These are phyloP conservation scores for Agaricus sinodeliciosus DNA, from an alignment of 768 basidiomycete genomes.

Conservation along the genomic window DNA sequence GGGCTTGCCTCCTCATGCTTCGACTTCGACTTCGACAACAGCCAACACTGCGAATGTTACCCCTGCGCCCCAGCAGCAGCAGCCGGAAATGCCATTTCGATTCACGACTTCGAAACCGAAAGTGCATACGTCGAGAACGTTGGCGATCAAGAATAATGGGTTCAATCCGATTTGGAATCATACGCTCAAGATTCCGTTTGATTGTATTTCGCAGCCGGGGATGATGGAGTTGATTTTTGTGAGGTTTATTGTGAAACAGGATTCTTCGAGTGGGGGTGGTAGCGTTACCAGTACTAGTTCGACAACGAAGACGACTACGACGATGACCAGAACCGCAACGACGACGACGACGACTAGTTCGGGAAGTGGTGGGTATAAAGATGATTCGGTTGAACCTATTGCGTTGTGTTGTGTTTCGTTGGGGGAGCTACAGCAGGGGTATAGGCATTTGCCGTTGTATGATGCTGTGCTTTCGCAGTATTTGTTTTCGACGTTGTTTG, in stretches of 20 bases:
- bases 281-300: not conserved
- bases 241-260: slow-evolving; percentile 68
- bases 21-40: not conserved
- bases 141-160: slow-evolving; percentile 79
- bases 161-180: slow-evolving; percentile 93
- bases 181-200: slow-evolving; percentile 62
- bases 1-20: not conserved
- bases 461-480: slow-evolving; percentile 4
- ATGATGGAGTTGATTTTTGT: slow-evolving; percentile 88
- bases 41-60: slow-evolving; percentile 1
- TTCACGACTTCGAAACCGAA: slow-evolving; percentile 19
- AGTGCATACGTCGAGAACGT: slow-evolving; percentile 51
- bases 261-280: slow-evolving; percentile 14
- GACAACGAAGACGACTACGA: too few relatives aligned
- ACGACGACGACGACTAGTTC: too few relatives aligned
- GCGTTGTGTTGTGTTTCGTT: slow-evolving; percentile 74
- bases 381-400: slow-evolving; percentile 53
- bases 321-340: too few relatives aligned
- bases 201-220: slow-evolving; percentile 48
- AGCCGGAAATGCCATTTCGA: slow-evolving; percentile 6
- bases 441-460: slow-evolving; percentile 8
- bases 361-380: slow-evolving; percentile 25
- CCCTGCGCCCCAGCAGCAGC: slow-evolving; percentile 4
- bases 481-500: slow-evolving; percentile 78
- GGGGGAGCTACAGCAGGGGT: slow-evolving; percentile 68